phyloP scores from a whole-genome alignment of 768 basidiomycete genomes.

The Lactarius sp. region DNA sequence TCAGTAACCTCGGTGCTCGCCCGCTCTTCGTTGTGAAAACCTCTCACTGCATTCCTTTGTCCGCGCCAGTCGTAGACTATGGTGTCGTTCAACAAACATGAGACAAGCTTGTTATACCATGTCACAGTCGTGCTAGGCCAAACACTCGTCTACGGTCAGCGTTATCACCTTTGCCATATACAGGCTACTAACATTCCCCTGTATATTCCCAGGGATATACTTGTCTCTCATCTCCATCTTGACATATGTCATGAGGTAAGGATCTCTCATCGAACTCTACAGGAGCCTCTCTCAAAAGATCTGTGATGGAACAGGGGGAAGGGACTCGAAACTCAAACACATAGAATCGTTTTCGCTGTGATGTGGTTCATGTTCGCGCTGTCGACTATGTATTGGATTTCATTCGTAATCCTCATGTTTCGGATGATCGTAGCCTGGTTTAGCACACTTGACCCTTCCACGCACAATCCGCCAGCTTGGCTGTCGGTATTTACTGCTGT shows the following conservation, averaged over 20 bases:
- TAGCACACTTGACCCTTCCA: not conserved
- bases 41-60: not conserved
- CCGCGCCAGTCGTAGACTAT: constrained; percentile 4
- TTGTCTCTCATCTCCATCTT: constrained; percentile 7
- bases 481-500: constrained; percentile 2
- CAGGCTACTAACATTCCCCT: not conserved
- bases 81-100: not conserved
- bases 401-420: not conserved
- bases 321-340: not conserved
- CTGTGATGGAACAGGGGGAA: constrained; percentile 1
- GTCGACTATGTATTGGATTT: constrained; percentile 7
- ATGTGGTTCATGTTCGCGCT: constrained; percentile 1
- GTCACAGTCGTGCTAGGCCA: constrained; percentile 3
- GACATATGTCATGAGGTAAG: constrained; percentile 8
- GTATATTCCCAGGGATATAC: constrained; percentile 2
- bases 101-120: not conserved
- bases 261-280: not conserved
- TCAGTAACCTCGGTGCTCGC: no score
- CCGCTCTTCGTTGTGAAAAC: not conserved
- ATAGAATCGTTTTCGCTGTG: not conserved
- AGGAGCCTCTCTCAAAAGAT: not conserved
- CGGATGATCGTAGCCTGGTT: not conserved
- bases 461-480: not conserved
- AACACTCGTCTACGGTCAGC: constrained; percentile 7
- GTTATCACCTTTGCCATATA: not conserved